Evolutionary conservation across 2,329 filamentous ascomycete species (phyloP).

Genomic region (Zymoseptoria brevis): DNA sequence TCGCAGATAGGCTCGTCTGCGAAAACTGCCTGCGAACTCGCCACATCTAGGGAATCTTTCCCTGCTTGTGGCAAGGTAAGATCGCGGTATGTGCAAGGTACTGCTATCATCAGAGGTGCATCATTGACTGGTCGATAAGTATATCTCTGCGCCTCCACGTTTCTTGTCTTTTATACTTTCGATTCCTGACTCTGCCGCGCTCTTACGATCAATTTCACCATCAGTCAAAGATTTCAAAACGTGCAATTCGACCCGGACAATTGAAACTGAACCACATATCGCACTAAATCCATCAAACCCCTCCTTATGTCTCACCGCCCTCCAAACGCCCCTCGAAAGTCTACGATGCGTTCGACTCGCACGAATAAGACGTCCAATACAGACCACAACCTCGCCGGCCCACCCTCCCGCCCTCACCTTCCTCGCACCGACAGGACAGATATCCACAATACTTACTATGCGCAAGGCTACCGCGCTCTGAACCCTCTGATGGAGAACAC

Average conservation of each 20-base stretch:
- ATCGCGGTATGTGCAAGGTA: background rate
- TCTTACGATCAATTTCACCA: background rate
- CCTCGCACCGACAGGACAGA: constrained; percentile 3
- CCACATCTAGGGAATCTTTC: background rate
- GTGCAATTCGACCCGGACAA: too few relatives aligned
- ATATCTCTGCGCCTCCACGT: background rate
- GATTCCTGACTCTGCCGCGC: background rate
- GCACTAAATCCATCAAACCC: background rate
- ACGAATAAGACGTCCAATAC: constrained; percentile 4
- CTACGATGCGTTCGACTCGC: constrained; percentile 5
- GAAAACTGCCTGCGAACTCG: background rate
- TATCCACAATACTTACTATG: constrained; percentile 22
- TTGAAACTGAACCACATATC: background rate
- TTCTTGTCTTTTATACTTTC: background rate
- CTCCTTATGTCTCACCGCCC: background rate
- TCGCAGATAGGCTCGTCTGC: background rate
- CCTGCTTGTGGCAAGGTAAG: background rate
- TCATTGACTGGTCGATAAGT: background rate
- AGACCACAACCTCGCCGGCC: constrained; percentile 13
- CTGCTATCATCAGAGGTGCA: background rate
- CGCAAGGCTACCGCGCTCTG: constrained; percentile 20
- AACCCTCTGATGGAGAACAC: constrained; percentile 22
- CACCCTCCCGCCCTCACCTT: background rate
- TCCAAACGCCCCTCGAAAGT: background rate
- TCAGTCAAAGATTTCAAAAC: too few relatives aligned